phyloP scores from a whole-genome alignment of 768 basidiomycete genomes.

The Suillus ampliporus region DNA sequence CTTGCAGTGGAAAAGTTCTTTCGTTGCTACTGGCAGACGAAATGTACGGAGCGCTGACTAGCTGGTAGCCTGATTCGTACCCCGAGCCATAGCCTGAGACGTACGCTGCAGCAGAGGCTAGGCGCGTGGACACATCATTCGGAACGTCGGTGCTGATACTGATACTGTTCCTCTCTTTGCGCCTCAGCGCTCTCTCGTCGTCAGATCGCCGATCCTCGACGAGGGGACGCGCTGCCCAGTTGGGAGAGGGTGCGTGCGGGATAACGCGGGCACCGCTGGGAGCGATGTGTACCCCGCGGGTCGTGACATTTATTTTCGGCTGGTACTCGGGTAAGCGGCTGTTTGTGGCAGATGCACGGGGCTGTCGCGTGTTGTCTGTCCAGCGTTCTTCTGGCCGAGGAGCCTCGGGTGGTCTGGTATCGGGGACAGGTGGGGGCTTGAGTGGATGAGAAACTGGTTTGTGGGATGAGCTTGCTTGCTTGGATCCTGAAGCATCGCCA shows the following conservation, averaged over 20 bases:
- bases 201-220: constrained; percentile 37
- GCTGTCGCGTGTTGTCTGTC: constrained; percentile 22
- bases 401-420: constrained; percentile 27
- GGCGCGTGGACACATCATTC: constrained; percentile 21
- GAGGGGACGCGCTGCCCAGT: constrained; percentile 35
- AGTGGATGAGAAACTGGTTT: constrained; percentile 18
- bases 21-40: constrained; percentile 30
- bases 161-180: constrained; percentile 16
- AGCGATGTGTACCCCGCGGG: constrained; percentile 33
- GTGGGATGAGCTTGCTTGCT: constrained; percentile 20
- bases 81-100: constrained; percentile 41
- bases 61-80: constrained; percentile 36
- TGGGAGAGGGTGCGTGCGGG: constrained; percentile 32
- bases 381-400: constrained; percentile 30
- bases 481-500: constrained; percentile 15
- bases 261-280: constrained; percentile 40
- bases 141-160: background rate
- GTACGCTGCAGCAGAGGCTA: constrained; percentile 44
- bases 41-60: constrained; percentile 25
- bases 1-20: constrained; percentile 34
- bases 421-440: constrained; percentile 25
- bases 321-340: constrained; percentile 13
- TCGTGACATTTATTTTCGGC: constrained; percentile 11
- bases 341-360: constrained; percentile 19
- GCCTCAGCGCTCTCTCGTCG: constrained; percentile 31